These are phyloP conservation scores for Fragaria iinumae DNA, from an alignment of 306 rosid genomes.

Conservation along the genomic window DNA sequence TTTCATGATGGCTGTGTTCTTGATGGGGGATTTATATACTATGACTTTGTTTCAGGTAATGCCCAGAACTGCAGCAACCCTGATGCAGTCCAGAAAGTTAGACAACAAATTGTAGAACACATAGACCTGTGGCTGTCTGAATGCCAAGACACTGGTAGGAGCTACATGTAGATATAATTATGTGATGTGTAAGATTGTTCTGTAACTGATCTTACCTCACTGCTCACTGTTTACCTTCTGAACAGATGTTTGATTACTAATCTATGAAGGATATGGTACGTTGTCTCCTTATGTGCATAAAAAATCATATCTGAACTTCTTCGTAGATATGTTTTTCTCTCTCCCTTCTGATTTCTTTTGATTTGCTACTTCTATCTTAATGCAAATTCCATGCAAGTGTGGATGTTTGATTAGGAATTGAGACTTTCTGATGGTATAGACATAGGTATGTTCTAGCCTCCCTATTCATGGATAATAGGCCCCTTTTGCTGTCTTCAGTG, in stretches of 20 bases:
- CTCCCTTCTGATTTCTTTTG: background rate
- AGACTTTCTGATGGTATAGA: background rate
- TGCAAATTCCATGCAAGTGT: background rate
- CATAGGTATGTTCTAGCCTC: background rate
- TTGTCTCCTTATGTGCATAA: background rate
- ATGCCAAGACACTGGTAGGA: slow-evolving; percentile 40
- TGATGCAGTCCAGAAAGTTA: slow-evolving; percentile 71
- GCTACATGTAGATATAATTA: slow-evolving; percentile 22
- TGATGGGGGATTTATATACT: slow-evolving; percentile 14
- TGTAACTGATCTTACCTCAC: slow-evolving; percentile 2
- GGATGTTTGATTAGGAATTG: background rate
- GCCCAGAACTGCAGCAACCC: slow-evolving; percentile 73
- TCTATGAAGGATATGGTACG: slow-evolving; percentile 11
- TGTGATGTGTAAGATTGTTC: background rate
- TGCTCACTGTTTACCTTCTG: background rate
- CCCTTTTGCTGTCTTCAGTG: background rate
- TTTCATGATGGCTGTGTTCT: background rate
- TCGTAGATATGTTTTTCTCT: background rate
- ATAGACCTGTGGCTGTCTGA: slow-evolving; percentile 85
- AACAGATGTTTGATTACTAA: slow-evolving; percentile 20
- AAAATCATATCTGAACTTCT: background rate
- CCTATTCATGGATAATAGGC: background rate
- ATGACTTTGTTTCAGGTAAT: slow-evolving; percentile 46
- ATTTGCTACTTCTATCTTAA: background rate
- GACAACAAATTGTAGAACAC: slow-evolving; percentile 72